phyloP scores from a whole-genome alignment of 139 green algal genomes.

The Tetraselmis chui region DNA sequence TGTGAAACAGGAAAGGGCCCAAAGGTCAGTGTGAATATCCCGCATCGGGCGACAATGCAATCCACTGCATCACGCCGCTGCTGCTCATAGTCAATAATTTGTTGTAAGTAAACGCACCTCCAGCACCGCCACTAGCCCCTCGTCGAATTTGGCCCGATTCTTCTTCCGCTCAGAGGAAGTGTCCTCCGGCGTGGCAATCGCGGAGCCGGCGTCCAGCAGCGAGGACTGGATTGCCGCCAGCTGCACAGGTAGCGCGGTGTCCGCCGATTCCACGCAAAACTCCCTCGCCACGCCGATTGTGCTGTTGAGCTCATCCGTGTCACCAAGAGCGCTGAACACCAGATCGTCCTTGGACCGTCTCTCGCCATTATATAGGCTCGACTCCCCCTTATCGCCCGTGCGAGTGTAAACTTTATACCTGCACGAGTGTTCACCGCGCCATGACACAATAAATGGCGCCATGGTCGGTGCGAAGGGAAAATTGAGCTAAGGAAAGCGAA shows the following conservation, averaged over 20 bases:
- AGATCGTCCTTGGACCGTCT: conserved; percentile 69
- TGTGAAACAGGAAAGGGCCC: no score
- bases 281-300: conserved; percentile 60
- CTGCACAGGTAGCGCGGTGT: conserved; percentile 34
- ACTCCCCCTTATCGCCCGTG: conserved; percentile 75
- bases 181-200: conserved; percentile 75
- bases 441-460: no score
- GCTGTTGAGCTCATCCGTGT: conserved; percentile 93
- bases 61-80: no score
- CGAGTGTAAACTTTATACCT: conserved; percentile 88
- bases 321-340: conserved; percentile 78
- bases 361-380: conserved; percentile 85
- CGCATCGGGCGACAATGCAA: no score
- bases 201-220: conserved; percentile 86
- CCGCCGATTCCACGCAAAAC: conserved; percentile 21
- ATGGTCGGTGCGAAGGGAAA: no score
- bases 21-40: no score
- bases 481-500: no score
- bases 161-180: conserved; percentile 51
- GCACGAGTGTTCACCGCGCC: no score
- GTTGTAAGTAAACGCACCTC: conserved; percentile 50
- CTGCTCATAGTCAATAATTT: no score
- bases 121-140: conserved; percentile 29
- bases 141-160: conserved; percentile 55
- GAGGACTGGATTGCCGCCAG: conserved; percentile 76